Evolutionary conservation across 2,329 filamentous ascomycete species (phyloP), one percentile per base, ranked within the genome.

Genomic region (Epichloe bromicola): DNA sequence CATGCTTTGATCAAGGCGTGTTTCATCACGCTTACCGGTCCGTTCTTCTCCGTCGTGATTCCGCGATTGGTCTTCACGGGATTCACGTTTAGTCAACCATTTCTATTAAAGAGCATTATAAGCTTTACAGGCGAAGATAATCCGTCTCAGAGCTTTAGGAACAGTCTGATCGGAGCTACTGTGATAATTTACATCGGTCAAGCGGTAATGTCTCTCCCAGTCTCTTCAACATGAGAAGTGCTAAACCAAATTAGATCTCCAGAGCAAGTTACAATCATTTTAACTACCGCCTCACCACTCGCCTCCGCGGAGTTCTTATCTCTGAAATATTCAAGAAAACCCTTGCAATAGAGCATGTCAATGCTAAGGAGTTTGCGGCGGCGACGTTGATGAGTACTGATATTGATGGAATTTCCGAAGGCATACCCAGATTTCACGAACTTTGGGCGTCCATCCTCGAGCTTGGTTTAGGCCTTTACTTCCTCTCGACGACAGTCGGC

Each of bases 381-480:
- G 53, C 69, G 12, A 73, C 70, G 3, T 58, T 73, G 15, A 74
- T 74, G 68, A 71, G 66, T 45, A 67, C 69, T 3, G 71, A 73
- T 50, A 63, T 74, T 14, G 69, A 71, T n/a, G 54, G 57, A 19
- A 62, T 69, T 14, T 53, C 55, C 0, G 46, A 48, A 19, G 59
- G 61, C n/a, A 39, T 64, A 20, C 38, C 55, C 7, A 46, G 47
- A 5, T 46, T 68, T 10, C 59, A 66, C 53, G 64, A 67, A 19
- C 52, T 63, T 5, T 69, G 67, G 67, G 63, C 66, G 1, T 58
- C 58, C 36, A 23, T 62, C 1, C 53, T 70, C 37, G 53, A 57
- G 43, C 38, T 56, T 20, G 54, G n/a, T 5, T 19, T 56, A 5
- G 56, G 50, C 20, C 51, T 51, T 4, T 57, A 54, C 34, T 20